Base-by-base conservation (phyloP, 2,329 filamentous ascomycete genomes). In the Microcyclospora tardicrescens region DNA sequence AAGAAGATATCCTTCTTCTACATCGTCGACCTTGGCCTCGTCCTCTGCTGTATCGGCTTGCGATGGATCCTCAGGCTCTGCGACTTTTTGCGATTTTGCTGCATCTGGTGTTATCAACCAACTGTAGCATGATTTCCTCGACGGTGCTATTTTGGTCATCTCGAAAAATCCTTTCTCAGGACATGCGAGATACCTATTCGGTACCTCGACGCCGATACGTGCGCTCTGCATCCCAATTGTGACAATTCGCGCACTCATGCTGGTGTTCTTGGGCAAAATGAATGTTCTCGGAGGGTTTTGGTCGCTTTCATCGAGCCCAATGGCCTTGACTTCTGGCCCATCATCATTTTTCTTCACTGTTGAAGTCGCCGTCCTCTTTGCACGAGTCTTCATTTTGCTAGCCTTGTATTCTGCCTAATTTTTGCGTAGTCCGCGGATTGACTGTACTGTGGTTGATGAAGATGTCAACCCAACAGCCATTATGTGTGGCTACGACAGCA, bases 81-180 rank as follows among this genome's bases (percentile, higher is more conserved):
- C 28, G 16, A 34, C 14, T 16, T 42, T 32, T 28, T 34, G 31
- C 11, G 37, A 38, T 10, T 43, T 30, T n/a, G 30, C 33, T 34
- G 34, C 35, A 11, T 46, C 37, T 32, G 62, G 53, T 2, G 66
- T 60, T 33, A 77, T 64, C 4, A 80, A 58, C 55, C 73, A 72
- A 52, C 75, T 79, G 41, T 67, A 63, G 36, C 67, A 66, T 28
- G 61, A 58, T 14, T 61, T 64, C 43, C 67, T 64, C 2, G 72
- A 63, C 4, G 71, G 63, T 8, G 66, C 59, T 38, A 79, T 63
- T 38, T 65, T 65, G 2, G 71, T 79, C 53, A 80, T 77, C 47
- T 80, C 75, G 51, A 71, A 73, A 39, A 79, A 61, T 3, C 76
- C 75, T 14, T 63, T 64, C 16, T 67, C 56, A 0, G 75, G 74